Conservation (phyloP, 257 asterid genomes). For the Primulina eburnea region DNA sequence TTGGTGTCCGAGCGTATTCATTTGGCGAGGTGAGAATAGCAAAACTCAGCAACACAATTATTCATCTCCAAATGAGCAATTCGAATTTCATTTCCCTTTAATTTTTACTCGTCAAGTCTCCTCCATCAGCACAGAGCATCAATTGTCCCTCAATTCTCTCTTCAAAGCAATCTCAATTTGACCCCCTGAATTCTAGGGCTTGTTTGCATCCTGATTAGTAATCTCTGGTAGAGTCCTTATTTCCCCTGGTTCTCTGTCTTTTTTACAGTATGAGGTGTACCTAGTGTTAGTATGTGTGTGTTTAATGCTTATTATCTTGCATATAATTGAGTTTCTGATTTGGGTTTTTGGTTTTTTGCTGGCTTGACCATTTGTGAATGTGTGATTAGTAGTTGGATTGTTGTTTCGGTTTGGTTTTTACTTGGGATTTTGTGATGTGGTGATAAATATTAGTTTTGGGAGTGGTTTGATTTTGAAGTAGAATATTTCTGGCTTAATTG, state of each 20-base stretch:
- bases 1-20: too few relatives aligned
- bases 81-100: neutral
- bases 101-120: neutral
- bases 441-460: conserved; percentile 7
- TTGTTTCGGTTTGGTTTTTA: neutral
- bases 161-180: neutral
- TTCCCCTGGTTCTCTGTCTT: neutral
- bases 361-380: neutral
- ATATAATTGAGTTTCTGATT: conserved; percentile 21
- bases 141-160: neutral
- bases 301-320: conserved; percentile 22
- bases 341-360: conserved; percentile 14
- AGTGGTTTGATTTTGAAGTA: conserved; percentile 12
- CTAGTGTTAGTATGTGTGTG: conserved; percentile 7
- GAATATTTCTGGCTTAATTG: neutral
- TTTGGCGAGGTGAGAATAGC: neutral
- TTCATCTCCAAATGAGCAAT: too few relatives aligned
- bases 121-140: neutral
- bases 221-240: neutral
- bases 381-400: neutral
- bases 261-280: conserved; percentile 19
- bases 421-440: neutral
- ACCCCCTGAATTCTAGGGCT: neutral
- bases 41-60: neutral
- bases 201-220: neutral